phyloP scores from a whole-genome alignment of 2,329 filamentous ascomycete species.

The Fusarium sp. region DNA sequence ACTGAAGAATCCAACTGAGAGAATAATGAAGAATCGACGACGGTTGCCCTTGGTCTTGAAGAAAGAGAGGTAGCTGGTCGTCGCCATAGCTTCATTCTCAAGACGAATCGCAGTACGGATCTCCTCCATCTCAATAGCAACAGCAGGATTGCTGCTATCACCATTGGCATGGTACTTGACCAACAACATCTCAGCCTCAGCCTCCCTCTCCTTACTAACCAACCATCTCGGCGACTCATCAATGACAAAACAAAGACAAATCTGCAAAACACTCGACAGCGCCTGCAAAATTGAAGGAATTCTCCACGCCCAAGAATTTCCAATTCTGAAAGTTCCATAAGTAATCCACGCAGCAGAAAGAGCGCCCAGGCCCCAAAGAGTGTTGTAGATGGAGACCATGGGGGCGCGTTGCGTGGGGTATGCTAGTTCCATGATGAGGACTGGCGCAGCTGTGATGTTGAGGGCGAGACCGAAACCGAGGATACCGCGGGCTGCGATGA shows the following conservation, averaged over 20 bases:
- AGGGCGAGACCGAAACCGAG: conserved; percentile 9
- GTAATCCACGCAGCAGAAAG: conserved; percentile 16
- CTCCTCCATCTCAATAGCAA: conserved; percentile 14
- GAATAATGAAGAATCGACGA: conserved; percentile 18
- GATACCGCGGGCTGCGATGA: conserved; percentile 14
- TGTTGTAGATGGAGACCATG: conserved; percentile 24
- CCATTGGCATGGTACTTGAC: conserved; percentile 18
- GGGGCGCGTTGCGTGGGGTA: conserved; percentile 18
- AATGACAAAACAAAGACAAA: conserved; percentile 5
- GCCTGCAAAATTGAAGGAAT: conserved; percentile 18
- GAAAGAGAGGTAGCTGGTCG: conserved; percentile 12
- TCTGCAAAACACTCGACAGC: neutral
- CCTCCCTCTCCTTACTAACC: conserved; percentile 1
- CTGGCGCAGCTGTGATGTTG: conserved; percentile 16
- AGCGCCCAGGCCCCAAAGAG: conserved; percentile 15
- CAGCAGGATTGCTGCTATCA: conserved; percentile 7
- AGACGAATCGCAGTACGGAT: conserved; percentile 13
- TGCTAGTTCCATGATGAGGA: conserved; percentile 16
- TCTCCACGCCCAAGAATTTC: conserved; percentile 11
- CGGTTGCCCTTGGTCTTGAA: conserved; percentile 22
- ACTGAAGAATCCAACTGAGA: conserved; percentile 13
- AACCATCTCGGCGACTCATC: conserved; percentile 22
- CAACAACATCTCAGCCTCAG: conserved; percentile 8
- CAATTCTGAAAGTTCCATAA: conserved; percentile 16
- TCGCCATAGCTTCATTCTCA: conserved; percentile 8